phyloP scores from a whole-genome alignment of 768 basidiomycete species.

The Amanita pseudoporphyria region DNA sequence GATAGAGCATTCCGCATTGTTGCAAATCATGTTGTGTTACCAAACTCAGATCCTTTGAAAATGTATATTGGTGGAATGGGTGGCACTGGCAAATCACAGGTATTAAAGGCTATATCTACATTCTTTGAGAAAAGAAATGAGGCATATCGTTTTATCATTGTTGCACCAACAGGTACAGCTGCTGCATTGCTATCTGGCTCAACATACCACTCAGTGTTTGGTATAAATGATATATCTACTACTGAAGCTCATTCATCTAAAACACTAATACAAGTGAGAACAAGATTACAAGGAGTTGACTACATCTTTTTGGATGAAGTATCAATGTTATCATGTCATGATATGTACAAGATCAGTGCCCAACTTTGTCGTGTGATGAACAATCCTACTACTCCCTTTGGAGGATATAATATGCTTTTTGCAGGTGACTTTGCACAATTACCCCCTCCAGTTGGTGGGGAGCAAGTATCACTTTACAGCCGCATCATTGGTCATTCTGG shows the following conservation, averaged over 20 bases:
- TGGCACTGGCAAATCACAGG: no score
- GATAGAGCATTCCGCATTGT: conserved; percentile 21
- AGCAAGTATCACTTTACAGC: conserved; percentile 13
- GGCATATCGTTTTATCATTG: conserved; percentile 11
- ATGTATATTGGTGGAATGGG: conserved; percentile 30
- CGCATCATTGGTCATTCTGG: no score
- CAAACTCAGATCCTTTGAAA: conserved; percentile 18
- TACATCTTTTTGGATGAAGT: no score
- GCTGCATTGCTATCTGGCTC: conserved; percentile 16
- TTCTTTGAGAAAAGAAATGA: conserved; percentile 12
- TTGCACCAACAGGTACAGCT: conserved; percentile 18
- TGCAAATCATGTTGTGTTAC: no score
- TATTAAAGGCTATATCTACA: conserved; percentile 17
- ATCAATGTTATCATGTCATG: no score
- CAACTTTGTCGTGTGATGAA: neutral
- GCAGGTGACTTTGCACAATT: no score
- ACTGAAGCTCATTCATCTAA: neutral
- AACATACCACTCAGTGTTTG: no score
- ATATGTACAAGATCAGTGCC: no score
- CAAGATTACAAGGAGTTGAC: neutral
- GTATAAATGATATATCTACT: conserved; percentile 8
- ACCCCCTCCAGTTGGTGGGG: conserved; percentile 13
- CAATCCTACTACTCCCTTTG: neutral
- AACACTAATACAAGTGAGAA: neutral
- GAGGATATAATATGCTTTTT: neutral